Evolutionary conservation across 495 filamentous ascomycete species (phyloP).

Genomic region (Xylaria telfairii): DNA sequence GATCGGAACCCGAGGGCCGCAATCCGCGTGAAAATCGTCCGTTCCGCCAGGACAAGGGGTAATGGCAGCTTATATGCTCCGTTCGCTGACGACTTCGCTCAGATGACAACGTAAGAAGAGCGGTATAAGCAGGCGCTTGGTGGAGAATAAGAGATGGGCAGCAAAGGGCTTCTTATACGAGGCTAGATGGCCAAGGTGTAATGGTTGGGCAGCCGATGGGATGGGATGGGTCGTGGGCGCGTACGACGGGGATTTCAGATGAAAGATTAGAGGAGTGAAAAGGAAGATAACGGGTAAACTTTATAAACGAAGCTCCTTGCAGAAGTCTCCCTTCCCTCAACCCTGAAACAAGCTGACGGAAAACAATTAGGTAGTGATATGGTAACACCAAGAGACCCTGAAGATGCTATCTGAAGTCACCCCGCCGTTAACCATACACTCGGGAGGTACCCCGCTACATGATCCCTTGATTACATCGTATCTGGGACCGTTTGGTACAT

Average conservation of each 20-base stretch:
- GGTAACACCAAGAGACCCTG: not conserved
- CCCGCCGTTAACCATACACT: conserved; percentile 2
- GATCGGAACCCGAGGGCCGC: conserved; percentile 32
- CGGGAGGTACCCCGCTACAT: conserved; percentile 14
- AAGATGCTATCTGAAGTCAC: conserved; percentile 1
- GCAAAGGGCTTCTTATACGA: not conserved
- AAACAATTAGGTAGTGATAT: not conserved
- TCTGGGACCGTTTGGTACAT: not conserved
- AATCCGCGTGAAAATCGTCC: conserved; percentile 30
- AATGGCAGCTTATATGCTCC: conserved; percentile 5
- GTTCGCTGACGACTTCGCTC: not conserved
- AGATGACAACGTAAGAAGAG: not conserved
- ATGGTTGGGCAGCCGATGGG: not conserved
- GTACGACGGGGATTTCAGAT: not conserved
- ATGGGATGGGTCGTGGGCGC: not conserved
- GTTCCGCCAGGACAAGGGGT: not conserved
- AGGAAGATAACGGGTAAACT: not conserved
- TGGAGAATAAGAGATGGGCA: not conserved
- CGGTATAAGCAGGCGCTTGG: not conserved
- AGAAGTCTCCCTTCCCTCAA: not conserved
- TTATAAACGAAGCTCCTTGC: not conserved
- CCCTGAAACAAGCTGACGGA: not conserved
- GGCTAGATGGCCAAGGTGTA: not conserved
- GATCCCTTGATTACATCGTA: not conserved
- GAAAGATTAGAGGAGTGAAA: not conserved